These are phyloP conservation scores for Opeltia flavorubescens DNA, from an alignment of 495 filamentous ascomycete genomes.

Conservation along the genomic window DNA sequence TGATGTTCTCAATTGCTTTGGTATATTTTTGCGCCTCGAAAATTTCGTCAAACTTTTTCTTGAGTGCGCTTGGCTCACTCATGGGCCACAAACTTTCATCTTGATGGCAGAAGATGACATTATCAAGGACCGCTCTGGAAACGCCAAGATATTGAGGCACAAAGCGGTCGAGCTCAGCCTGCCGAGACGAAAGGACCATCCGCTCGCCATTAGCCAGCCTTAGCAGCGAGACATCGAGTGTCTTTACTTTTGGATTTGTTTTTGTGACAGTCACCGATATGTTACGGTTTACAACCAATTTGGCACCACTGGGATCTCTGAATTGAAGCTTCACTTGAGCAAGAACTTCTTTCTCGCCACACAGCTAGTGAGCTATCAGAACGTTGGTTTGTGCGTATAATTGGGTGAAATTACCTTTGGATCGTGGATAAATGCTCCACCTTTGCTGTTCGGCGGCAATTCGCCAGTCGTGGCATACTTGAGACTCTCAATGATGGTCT, in stretches of 20 bases:
- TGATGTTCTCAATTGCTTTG: conserved; percentile 92
- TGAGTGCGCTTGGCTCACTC: conserved; percentile 72
- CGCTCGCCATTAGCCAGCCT: conserved; percentile 67
- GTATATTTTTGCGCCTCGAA: conserved; percentile 96
- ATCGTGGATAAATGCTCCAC: conserved; percentile 93
- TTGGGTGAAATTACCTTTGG: conserved; percentile 45
- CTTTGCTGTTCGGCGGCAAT: conserved; percentile 82
- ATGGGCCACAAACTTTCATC: conserved; percentile 97
- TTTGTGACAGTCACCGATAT: conserved; percentile 81
- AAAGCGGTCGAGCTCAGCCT: conserved; percentile 65
- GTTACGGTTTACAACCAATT: conserved; percentile 67
- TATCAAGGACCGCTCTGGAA: conserved; percentile 76
- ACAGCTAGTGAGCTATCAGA: conserved; percentile 36
- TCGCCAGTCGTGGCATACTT: conserved; percentile 96
- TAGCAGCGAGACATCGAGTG: conserved; percentile 62
- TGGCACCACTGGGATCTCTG: conserved; percentile 55
- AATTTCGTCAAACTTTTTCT: conserved; percentile 93
- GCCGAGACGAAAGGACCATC: conserved; percentile 57
- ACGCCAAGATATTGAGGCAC: conserved; percentile 84
- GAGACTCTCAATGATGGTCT: conserved; percentile 97
- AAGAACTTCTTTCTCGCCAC: conserved; percentile 76
- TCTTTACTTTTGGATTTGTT: conserved; percentile 51
- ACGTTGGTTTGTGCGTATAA: not conserved
- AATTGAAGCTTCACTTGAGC: conserved; percentile 89
- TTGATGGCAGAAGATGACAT: conserved; percentile 96